Conservation (phyloP, 805 yeast genomes). For the Schizosaccharomyces octosporus region DNA sequence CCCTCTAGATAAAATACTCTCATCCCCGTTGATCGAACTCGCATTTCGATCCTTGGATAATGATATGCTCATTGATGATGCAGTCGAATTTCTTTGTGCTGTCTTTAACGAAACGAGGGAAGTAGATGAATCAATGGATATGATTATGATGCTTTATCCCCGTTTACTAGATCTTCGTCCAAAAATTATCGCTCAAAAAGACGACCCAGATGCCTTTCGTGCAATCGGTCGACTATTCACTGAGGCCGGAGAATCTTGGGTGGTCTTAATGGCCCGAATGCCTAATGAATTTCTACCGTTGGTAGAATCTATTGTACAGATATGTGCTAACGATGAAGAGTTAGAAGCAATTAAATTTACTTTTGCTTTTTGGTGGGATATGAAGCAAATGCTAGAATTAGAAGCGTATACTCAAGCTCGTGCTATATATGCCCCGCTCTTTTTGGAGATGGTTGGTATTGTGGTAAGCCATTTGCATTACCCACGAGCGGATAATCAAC, state of each 20-base stretch:
- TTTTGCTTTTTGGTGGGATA: constrained; percentile 71
- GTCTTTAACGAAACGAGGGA: constrained; percentile 65
- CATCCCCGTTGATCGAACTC: constrained; percentile 38
- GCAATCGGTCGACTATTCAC: constrained; percentile 55
- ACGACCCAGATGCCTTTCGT: constrained; percentile 41
- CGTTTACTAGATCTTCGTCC: constrained; percentile 41
- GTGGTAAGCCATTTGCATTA: constrained; percentile 50
- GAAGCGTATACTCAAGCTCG: constrained; percentile 33
- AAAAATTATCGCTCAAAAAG: constrained; percentile 17
- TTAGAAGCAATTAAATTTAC: constrained; percentile 75
- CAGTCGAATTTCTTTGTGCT: constrained; percentile 67
- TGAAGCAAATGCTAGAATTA: constrained; percentile 45
- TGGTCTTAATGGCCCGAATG: constrained; percentile 48
- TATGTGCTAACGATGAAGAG: constrained; percentile 55
- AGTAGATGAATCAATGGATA: constrained; percentile 21
- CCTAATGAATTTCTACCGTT: constrained; percentile 49
- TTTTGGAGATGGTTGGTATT: constrained; percentile 30
- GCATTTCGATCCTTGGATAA: constrained; percentile 35
- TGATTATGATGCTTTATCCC: constrained; percentile 42
- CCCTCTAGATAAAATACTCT: constrained; percentile 43
- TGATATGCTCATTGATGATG: constrained; percentile 53
- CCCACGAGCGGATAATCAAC: constrained; percentile 26
- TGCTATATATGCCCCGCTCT: constrained; percentile 27
- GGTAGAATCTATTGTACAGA: constrained; percentile 44
- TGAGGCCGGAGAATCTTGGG: constrained; percentile 93